Evolutionary conservation across 2,329 filamentous ascomycete species (phyloP), one percentile per base, ranked within the genome.

Genomic region (Capronia americana): DNA sequence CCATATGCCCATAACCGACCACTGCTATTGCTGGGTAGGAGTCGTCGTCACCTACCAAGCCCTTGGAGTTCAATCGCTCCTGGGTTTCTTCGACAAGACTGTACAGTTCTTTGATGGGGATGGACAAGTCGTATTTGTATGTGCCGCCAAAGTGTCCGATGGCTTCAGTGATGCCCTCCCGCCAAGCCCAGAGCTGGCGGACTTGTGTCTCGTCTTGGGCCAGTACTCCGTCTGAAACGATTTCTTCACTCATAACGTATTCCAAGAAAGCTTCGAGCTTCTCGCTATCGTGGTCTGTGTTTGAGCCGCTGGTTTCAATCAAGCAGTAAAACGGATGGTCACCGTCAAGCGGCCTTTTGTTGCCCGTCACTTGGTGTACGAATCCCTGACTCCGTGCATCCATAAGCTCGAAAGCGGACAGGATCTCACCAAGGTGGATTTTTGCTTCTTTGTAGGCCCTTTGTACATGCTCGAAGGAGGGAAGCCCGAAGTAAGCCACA

Each of bases 1-100:
- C 96, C 93, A 99, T 98, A 78, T 99, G 95, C 38, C 95, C 95
- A 76, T 97, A 99, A 23, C 95, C 95, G 23, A 97, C 88, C n/a
- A 97, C 93, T 65, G 90, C 91, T 1, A 96, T 86, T 5, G 96
- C 93, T 0, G 93, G 92, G 76, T 89, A 86, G 54, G 88, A 88
- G 63, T 91, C 87, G 5, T 89, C 87, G 53, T 92, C 89, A 61
- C 92, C 91, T 48, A 96, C 84, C 2, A 98, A 84, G 0, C 93
- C 92, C 34, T 89, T 89, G 61, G 88, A 84, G 1, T 85, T 84
- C 71, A 99, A 85, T 61, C 89, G 88, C 61, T 87, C 87, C 69
- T 90, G 86, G 24, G 89, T 90, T 73, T 98, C 95, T 71, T 95
- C 91, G 32, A 99, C 95, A 32, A 99, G 84, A 72, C 87, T 83